These are phyloP conservation scores for Retiboletus flavoniger DNA, from an alignment of 1,284 basidiomycete species.

Conservation along the genomic window DNA sequence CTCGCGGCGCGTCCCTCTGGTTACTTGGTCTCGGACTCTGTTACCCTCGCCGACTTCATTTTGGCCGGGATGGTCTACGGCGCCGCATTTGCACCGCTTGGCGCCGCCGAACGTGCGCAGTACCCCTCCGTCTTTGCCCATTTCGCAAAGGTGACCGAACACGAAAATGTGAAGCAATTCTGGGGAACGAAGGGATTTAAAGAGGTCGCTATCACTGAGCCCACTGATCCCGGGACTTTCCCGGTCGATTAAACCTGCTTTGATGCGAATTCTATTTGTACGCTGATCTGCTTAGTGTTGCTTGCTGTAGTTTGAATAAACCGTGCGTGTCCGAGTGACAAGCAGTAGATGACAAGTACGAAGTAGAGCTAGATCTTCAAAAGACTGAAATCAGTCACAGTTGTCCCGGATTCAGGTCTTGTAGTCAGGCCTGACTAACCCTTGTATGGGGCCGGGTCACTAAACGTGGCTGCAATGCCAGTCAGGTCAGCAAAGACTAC, in stretches of 20 bases:
- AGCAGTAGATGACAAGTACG: neutral
- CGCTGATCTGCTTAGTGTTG: neutral
- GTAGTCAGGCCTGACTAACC: too few species aligned
- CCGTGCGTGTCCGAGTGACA: neutral
- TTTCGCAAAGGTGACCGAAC: constrained; percentile 47
- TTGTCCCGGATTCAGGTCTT: too few species aligned
- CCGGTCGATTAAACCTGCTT: neutral
- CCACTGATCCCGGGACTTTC: neutral
- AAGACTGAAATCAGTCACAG: neutral
- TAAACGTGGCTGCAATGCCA: too few species aligned
- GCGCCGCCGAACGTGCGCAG: constrained; percentile 37
- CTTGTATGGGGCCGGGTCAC: too few species aligned
- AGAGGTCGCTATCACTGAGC: neutral
- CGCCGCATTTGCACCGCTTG: constrained; percentile 34
- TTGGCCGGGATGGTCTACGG: constrained; percentile 40
- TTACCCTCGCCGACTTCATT: neutral
- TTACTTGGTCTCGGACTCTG: neutral
- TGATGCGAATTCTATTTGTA: neutral
- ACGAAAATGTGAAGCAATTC: constrained; percentile 39
- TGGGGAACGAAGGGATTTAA: constrained; percentile 6
- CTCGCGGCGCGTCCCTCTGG: neutral
- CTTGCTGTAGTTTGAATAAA: neutral
- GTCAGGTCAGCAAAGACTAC: too few species aligned
- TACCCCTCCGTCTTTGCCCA: constrained; percentile 51
- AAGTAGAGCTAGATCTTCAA: neutral